Percentiles rank a stretch among this genome's conserved stretches.
phyloP scores from a whole-genome alignment of 306 rosid species.

The Hylodesmum podocarpum region DNA sequence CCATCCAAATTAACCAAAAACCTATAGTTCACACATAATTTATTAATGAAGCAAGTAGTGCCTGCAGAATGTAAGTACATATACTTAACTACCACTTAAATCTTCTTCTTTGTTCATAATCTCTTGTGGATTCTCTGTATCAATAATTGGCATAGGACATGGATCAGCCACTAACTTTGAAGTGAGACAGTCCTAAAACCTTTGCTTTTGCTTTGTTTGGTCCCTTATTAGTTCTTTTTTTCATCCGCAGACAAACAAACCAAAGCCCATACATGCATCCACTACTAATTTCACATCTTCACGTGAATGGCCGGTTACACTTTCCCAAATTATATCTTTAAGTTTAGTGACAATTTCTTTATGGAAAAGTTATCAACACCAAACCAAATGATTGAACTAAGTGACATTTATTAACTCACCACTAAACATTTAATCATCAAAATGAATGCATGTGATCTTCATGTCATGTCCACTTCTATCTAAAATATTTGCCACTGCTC shows the following conservation, averaged over 20 bases:
- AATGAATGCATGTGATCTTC: conserved; percentile 28
- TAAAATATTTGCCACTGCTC: background rate
- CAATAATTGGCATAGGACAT: background rate
- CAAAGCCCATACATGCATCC: conserved; percentile 6
- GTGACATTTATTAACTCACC: conserved; percentile 3
- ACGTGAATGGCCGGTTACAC: conserved; percentile 29
- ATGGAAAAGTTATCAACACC: conserved; percentile 11
- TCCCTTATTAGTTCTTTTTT: background rate
- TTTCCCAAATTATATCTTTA: conserved; percentile 11
- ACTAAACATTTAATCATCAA: background rate
- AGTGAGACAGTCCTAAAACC: conserved; percentile 13
- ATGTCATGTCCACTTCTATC: conserved; percentile 23
- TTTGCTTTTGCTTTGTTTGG: background rate
- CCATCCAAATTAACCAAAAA: background rate
- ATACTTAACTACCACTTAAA: background rate
- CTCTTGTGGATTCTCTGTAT: background rate
- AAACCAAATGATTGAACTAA: conserved; percentile 30
- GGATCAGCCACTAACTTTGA: background rate
- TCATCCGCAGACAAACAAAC: background rate
- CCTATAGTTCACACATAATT: no score
- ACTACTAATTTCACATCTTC: background rate
- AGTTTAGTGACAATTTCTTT: conserved; percentile 12
- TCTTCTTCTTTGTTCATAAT: background rate
- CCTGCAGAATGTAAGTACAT: background rate
- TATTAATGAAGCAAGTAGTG: background rate